Percentiles rank a stretch among this genome's conserved stretches.
Conservation (phyloP, 768 basidiomycete species). For the Lactarius psammicola region DNA sequence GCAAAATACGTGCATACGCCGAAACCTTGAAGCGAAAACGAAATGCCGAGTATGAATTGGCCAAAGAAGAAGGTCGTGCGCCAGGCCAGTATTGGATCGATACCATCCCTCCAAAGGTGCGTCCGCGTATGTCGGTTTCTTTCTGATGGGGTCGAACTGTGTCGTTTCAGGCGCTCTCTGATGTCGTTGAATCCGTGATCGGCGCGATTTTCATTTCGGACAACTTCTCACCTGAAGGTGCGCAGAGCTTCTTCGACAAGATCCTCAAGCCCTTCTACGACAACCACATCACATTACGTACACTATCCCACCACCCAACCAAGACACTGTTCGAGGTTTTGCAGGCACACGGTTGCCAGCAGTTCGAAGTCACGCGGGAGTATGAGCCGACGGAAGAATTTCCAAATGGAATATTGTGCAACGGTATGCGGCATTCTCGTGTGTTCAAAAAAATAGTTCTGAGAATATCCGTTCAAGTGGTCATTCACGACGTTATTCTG, state of each 20-base stretch:
- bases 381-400: conserved; percentile 42
- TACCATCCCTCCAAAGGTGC: conserved; percentile 74
- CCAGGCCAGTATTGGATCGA: conserved; percentile 79
- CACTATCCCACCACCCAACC: conserved; percentile 74
- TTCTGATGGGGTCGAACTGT: not conserved
- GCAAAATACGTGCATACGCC: conserved; percentile 54
- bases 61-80: conserved; percentile 47
- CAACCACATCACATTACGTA: conserved; percentile 67
- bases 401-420: conserved; percentile 43
- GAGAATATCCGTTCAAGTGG: conserved; percentile 44
- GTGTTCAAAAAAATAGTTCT: conserved; percentile 5
- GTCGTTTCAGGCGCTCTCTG: conserved; percentile 60
- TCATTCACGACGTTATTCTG: conserved; percentile 64
- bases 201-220: conserved; percentile 82
- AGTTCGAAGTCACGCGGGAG: conserved; percentile 49
- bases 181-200: conserved; percentile 75
- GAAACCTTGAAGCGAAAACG: conserved; percentile 46
- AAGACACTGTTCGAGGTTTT: conserved; percentile 71
- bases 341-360: conserved; percentile 68
- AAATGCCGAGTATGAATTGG: conserved; percentile 46
- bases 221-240: conserved; percentile 58
- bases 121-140: conserved; percentile 14
- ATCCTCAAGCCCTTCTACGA: conserved; percentile 78
- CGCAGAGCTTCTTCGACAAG: conserved; percentile 62
- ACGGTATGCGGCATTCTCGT: conserved; percentile 41